phyloP scores from a whole-genome alignment of 2,329 filamentous ascomycete genomes.

The Byssothecium circinans region DNA sequence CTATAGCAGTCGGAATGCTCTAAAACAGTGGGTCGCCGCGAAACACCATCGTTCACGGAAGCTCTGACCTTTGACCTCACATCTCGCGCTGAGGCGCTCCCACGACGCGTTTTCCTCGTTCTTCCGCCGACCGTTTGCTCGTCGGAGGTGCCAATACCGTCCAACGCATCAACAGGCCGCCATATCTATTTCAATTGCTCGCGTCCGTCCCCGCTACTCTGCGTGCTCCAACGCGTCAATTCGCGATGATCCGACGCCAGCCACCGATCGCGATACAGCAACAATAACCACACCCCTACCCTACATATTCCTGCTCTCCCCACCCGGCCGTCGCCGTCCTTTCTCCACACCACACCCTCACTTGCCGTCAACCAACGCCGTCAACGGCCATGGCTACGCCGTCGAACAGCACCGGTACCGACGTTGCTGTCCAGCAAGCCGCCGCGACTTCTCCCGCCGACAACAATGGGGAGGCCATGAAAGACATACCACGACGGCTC shows the following conservation, averaged over 20 bases:
- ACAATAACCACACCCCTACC: conserved; percentile 30
- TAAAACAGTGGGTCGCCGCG: too few relatives aligned
- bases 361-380: conserved; percentile 13
- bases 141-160: conserved; percentile 2
- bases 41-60: conserved; percentile 11
- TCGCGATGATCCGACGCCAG: conserved; percentile 41
- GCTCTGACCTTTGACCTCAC: conserved; percentile 14
- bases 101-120: conserved; percentile 15
- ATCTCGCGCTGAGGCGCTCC: conserved; percentile 13
- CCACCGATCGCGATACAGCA: conserved; percentile 34
- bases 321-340: conserved; percentile 1
- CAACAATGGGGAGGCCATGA: conserved; percentile 28
- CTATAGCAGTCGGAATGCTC: too few relatives aligned
- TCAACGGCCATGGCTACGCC: conserved; percentile 40
- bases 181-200: conserved; percentile 11
- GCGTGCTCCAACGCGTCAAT: conserved; percentile 32
- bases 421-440: conserved; percentile 25
- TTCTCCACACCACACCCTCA: conserved; percentile 17
- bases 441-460: conserved; percentile 22
- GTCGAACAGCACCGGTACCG: conserved; percentile 19
- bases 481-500: conserved; percentile 42
- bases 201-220: conserved; percentile 2
- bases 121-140: conserved; percentile 20
- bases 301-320: conserved; percentile 15
- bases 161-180: conserved; percentile 3